Evolutionary conservation across 768 basidiomycete genomes (phyloP), one percentile per base, ranked within the genome.

Genomic region (Clitopilus passeckerianus): DNA sequence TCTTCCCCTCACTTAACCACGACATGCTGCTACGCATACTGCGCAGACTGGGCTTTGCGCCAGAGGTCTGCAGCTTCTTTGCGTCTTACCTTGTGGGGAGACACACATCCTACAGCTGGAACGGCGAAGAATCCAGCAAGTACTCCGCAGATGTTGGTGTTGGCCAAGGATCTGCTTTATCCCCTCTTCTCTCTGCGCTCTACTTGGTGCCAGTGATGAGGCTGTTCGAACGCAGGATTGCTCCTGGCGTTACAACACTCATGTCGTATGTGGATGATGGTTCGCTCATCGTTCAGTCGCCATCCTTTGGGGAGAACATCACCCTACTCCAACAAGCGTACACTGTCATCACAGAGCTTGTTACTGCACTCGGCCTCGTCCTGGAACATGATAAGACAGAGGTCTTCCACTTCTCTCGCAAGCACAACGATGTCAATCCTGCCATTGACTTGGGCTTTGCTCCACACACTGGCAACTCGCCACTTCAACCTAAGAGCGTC

Each of bases 191-290:
- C n/a, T n/a, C n/a, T n/a, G n/a, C n/a, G n/a, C n/a, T n/a, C n/a
- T n/a, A n/a, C n/a, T n/a, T n/a, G n/a, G n/a, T n/a, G n/a, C n/a
- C n/a, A n/a, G n/a, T n/a, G n/a, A n/a, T n/a, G n/a, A n/a, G n/a
- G n/a, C n/a, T n/a, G n/a, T n/a, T n/a, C n/a, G n/a, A n/a, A n/a
- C n/a, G n/a, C n/a, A n/a, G n/a, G n/a, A n/a, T n/a, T n/a, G n/a
- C n/a, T n/a, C n/a, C n/a, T n/a, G n/a, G n/a, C n/a, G n/a, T n/a
- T 9, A 43, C 46, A 5, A 34, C 33, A 1, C 24, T 59, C 52
- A 53, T 59, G 10, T 54, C 58, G 2, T 59, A 53, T 22, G 58
- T 59, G 1, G 58, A 59, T 34, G 58, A 59, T 54, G 58, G 58
- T 9, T 35, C 35, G 0, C 50, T 59, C 34, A 53, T 59, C 23